These are phyloP conservation scores for Oxyria digyna DNA, from an alignment of 148 eudicot genomes.

Conservation along the genomic window DNA sequence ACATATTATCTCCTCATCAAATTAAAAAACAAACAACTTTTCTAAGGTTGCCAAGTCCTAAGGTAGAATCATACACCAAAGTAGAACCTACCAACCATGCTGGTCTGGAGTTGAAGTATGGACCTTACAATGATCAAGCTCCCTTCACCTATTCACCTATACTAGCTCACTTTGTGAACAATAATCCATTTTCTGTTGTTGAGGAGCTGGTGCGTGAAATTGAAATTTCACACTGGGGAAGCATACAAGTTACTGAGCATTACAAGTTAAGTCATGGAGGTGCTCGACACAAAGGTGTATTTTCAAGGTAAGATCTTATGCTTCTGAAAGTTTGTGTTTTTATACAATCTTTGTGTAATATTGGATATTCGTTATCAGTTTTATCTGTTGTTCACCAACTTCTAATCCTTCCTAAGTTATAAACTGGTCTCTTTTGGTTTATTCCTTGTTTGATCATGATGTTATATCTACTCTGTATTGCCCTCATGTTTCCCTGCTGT, in stretches of 20 bases:
- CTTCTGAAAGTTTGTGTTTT: background rate
- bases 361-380: background rate
- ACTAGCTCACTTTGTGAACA: slow-evolving; percentile 78
- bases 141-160: slow-evolving; percentile 70
- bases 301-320: slow-evolving; percentile 61
- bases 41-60: slow-evolving; percentile 59
- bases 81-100: slow-evolving; percentile 61
- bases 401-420: no score
- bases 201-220: slow-evolving; percentile 94
- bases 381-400: background rate
- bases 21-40: slow-evolving; percentile 62
- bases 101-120: slow-evolving; percentile 73
- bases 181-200: slow-evolving; percentile 85
- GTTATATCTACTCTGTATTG: background rate
- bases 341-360: background rate
- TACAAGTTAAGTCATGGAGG: slow-evolving; percentile 82
- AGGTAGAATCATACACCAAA: slow-evolving; percentile 74
- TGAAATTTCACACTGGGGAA: slow-evolving; percentile 98
- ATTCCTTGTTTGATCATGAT: background rate
- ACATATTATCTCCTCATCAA: slow-evolving; percentile 67
- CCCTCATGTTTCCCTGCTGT: background rate
- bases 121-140: slow-evolving; percentile 58
- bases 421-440: no score
- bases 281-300: slow-evolving; percentile 85
- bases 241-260: slow-evolving; percentile 68